Evolutionary conservation across 805 yeast genomes (phyloP).

Genomic region (Starmera amethionina): DNA sequence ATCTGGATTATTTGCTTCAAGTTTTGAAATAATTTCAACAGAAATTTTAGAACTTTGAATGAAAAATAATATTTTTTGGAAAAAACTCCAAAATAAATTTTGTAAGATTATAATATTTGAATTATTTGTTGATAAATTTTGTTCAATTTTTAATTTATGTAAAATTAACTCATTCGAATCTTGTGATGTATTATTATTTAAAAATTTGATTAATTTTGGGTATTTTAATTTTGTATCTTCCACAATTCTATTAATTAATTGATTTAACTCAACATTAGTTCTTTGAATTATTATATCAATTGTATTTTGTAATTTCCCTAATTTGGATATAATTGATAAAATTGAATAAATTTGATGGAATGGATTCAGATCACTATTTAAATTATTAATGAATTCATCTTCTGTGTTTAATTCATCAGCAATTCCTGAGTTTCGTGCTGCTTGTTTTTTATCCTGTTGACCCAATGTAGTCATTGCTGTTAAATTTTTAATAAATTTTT

Average conservation of each 20-base stretch:
- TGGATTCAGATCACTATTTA: slow-evolving; percentile 31
- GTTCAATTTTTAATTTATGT: slow-evolving; percentile 17
- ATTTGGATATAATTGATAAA: slow-evolving; percentile 46
- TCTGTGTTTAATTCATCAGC: slow-evolving; percentile 9
- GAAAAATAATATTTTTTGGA: slow-evolving; percentile 49
- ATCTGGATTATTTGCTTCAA: slow-evolving; percentile 11
- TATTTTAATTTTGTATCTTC: slow-evolving; percentile 56
- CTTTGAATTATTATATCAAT: slow-evolving; percentile 44
- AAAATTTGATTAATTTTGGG: slow-evolving; percentile 28
- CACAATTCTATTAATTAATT: slow-evolving; percentile 47
- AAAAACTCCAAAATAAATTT: slow-evolving; percentile 65
- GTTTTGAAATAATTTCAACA: slow-evolving; percentile 38
- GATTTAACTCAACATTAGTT: slow-evolving; percentile 52
- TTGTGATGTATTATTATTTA: slow-evolving; percentile 10
- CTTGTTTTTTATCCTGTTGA: slow-evolving; percentile 7
- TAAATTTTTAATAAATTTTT: slow-evolving; percentile 24
- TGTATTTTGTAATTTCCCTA: slow-evolving; percentile 53
- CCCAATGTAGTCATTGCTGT: slow-evolving; percentile 2
- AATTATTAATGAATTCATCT: slow-evolving; percentile 16
- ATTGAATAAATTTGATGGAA: slow-evolving; percentile 42
- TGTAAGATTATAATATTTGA: slow-evolving; percentile 46
- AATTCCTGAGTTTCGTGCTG: slow-evolving; percentile 20
- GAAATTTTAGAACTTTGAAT: slow-evolving; percentile 65
- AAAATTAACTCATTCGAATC: slow-evolving; percentile 17
- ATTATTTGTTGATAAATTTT: slow-evolving; percentile 29